These are phyloP conservation scores for Cordyceps javanica DNA, from an alignment of 2,329 filamentous ascomycete genomes.

Conservation along the genomic window DNA sequence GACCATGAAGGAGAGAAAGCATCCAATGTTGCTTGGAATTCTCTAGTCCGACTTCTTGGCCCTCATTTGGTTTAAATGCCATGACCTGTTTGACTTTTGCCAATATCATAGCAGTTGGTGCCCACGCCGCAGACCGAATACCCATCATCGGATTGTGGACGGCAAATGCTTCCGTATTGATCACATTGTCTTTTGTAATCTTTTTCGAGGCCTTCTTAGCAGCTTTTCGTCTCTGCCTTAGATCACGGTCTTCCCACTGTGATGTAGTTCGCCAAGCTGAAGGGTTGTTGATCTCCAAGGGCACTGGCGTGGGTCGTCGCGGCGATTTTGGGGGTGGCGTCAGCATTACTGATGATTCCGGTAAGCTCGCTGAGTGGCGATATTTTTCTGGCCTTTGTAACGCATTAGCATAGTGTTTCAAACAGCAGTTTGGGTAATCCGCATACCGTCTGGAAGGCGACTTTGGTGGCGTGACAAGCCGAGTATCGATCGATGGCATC, in stretches of 20 bases:
- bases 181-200: background rate
- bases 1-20: conserved; percentile 47
- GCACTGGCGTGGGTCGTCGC: background rate
- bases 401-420: background rate
- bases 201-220: background rate
- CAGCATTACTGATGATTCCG: background rate
- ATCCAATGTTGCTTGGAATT: conserved; percentile 57
- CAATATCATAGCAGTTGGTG: conserved; percentile 14
- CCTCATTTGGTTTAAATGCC: conserved; percentile 28
- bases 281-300: conserved; percentile 10
- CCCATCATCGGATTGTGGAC: background rate
- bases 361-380: background rate
- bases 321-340: conserved; percentile 16
- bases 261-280: conserved; percentile 13
- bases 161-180: background rate
- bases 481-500: conserved; percentile 16
- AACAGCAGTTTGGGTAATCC: background rate
- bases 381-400: background rate
- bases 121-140: conserved; percentile 13
- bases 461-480: conserved; percentile 24
- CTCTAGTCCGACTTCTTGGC: conserved; percentile 44
- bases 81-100: conserved; percentile 15
- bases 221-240: background rate
- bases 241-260: conserved; percentile 3
- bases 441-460: conserved; percentile 25